Percentiles rank a stretch among this genome's conserved stretches.
These are phyloP conservation scores for Leccinum obscurum DNA, from an alignment of 768 basidiomycete genomes.

Conservation along the genomic window DNA sequence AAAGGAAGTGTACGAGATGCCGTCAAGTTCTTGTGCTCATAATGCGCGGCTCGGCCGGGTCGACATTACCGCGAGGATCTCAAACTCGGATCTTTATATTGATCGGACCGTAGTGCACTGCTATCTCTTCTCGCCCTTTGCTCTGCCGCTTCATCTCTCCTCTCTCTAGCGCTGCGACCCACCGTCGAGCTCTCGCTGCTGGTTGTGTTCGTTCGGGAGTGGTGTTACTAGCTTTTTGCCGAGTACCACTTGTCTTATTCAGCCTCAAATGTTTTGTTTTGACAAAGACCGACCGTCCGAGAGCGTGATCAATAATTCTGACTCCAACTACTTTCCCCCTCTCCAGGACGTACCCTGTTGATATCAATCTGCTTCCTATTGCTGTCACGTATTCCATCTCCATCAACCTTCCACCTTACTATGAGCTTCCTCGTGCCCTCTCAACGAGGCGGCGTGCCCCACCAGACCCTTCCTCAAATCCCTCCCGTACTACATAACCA, in stretches of 20 bases:
- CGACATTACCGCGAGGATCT: conserved; percentile 21
- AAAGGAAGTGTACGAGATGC: background rate
- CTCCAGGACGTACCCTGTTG: conserved; percentile 4
- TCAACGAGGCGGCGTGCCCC: conserved; percentile 35
- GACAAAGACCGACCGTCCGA: conserved; percentile 8
- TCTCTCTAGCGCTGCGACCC: too few species aligned
- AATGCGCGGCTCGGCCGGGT: background rate
- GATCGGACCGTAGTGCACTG: conserved; percentile 23
- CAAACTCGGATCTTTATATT: conserved; percentile 25
- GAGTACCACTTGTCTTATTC: conserved; percentile 19
- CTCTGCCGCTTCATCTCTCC: background rate
- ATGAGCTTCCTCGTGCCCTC: conserved; percentile 38
- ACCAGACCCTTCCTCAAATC: conserved; percentile 28
- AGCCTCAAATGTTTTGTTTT: conserved; percentile 26
- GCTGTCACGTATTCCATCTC: conserved; percentile 18
- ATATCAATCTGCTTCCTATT: conserved; percentile 14
- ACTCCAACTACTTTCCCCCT: conserved; percentile 3
- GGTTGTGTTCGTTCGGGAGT: background rate
- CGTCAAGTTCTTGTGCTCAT: background rate
- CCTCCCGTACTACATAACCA: conserved; percentile 37
- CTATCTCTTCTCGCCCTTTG: background rate
- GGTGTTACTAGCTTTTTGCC: background rate
- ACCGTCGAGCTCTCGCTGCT: background rate
- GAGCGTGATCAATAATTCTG: conserved; percentile 23
- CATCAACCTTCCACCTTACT: conserved; percentile 19